Percentiles rank a stretch among this genome's conserved stretches.
Conservation (phyloP, 345 rosid species). For the Salix arbutifolia region DNA sequence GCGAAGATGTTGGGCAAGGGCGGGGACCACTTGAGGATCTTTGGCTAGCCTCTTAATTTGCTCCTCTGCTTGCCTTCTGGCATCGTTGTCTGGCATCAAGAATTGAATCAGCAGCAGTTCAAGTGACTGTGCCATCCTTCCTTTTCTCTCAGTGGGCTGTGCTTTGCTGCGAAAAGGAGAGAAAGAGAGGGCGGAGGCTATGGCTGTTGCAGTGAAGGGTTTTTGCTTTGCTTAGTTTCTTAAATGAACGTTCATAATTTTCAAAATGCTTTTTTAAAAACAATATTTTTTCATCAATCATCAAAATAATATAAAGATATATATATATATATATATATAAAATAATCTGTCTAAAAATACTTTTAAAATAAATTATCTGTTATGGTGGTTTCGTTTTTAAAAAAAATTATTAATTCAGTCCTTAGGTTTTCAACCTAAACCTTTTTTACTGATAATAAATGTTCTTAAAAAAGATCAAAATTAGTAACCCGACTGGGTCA, state of each 20-base stretch:
- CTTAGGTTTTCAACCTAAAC: not conserved
- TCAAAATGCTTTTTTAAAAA: too few species aligned
- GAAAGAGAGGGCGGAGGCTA: not conserved
- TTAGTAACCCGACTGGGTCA: too few species aligned
- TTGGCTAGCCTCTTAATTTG: slow-evolving; percentile 90
- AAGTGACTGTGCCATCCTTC: slow-evolving; percentile 80
- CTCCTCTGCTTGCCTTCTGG: slow-evolving; percentile 95
- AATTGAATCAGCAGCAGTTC: slow-evolving; percentile 89
- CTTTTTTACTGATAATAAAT: too few species aligned
- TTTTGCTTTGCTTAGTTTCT: slow-evolving; percentile 13
- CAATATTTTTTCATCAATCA: too few species aligned
- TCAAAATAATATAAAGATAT: too few species aligned
- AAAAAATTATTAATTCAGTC: not conserved
- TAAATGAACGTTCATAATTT: not conserved
- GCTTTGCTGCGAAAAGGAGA: not conserved
- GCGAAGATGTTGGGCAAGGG: slow-evolving; percentile 94
- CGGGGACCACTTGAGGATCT: slow-evolving; percentile 98
- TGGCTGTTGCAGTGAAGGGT: slow-evolving; percentile 11
- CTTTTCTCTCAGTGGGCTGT: not conserved
- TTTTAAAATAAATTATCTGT: too few species aligned
- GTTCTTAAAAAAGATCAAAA: too few species aligned
- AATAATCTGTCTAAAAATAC: too few species aligned
- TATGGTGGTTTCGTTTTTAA: too few species aligned
- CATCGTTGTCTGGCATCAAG: slow-evolving; percentile 99
- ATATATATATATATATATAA: too few species aligned